Evolutionary conservation across 2,329 filamentous ascomycete genomes (phyloP), one percentile per base, ranked within the genome.

Genomic region (Alternaria ventricosa): DNA sequence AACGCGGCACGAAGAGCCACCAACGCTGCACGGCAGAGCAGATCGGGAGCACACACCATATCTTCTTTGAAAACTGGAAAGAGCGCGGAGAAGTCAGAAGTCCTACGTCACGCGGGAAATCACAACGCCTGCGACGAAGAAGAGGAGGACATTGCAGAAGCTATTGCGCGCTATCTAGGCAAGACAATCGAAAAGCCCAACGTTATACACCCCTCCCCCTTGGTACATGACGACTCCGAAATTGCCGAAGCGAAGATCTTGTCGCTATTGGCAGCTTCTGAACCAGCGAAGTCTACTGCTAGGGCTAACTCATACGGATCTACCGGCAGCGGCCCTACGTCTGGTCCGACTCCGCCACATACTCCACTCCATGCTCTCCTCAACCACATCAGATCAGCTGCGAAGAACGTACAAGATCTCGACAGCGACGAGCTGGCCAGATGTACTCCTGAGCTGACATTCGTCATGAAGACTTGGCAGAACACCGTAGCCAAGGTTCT

Each of bases 131-230:
- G n/a, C 9, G 44, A 23, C 7, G 25, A 33, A 23, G 55, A 57
- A 8, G 22, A 65, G 13, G 45, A 58, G 15, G 62, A 55, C 12
- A 50, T 61, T 28, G 62, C 44, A 41, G 55, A 57, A 55, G 62
- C 62, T 12, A 51, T 64, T 22, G 20, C 55, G 11, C 54, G 55
- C 50, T 64, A 58, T 10, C 44, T 64, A n/a, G 50, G 22, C 18
- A 30, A 59, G 8, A 41, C 23, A n/a, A 11, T 33, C 8, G 15
- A 30, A 23, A 11, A 33, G 6, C 9, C 43, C 20, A 7, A 30
- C 18, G 47, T 30, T 50, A 18, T 28, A 33, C 15, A 18, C 11
- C 51, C n/a, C 18, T 13, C 27, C 47, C 25, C 27, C n/a, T 18
- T 43, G 28, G 23, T 45, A 47, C 43, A 50, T 12, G 23, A 18